Conservation (phyloP, 2,329 filamentous ascomycete species). For the Colletotrichum cuscutae region DNA sequence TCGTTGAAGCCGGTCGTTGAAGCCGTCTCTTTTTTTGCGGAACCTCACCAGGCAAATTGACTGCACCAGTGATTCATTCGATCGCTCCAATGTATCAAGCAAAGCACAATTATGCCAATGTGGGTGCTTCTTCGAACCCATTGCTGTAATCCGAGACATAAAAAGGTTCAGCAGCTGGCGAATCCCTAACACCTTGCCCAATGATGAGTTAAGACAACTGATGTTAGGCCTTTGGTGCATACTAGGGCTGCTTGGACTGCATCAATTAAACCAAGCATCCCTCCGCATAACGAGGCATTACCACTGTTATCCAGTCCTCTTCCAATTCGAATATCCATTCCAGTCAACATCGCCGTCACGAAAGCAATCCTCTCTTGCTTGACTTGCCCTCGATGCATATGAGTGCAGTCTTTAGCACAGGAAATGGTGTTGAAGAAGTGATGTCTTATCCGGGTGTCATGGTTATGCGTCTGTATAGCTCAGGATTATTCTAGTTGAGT, state of each 20-base stretch:
- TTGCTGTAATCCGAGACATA: background rate
- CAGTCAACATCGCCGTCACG: background rate
- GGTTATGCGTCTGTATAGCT: background rate
- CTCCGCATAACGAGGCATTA: background rate
- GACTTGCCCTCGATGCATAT: background rate
- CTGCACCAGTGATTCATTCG: background rate
- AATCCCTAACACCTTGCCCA: background rate
- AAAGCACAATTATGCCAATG: background rate
- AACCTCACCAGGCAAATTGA: background rate
- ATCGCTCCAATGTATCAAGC: background rate
- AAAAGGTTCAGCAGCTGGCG: background rate
- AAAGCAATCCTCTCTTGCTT: background rate
- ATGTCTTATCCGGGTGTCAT: background rate
- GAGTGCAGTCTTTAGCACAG: background rate
- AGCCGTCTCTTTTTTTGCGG: slow-evolving; percentile 1
- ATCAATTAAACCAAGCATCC: background rate
- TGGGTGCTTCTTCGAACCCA: background rate
- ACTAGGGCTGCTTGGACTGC: background rate
- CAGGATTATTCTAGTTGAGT: background rate
- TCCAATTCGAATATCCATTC: background rate
- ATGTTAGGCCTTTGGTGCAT: background rate
- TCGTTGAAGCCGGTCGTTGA: slow-evolving; percentile 13
- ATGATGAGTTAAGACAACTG: background rate
- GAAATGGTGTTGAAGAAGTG: background rate
- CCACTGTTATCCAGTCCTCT: background rate